Evolutionary conservation across 306 rosid genomes (phyloP), one percentile per base, ranked within the genome.

Genomic region (Aeschynomene evenia): DNA sequence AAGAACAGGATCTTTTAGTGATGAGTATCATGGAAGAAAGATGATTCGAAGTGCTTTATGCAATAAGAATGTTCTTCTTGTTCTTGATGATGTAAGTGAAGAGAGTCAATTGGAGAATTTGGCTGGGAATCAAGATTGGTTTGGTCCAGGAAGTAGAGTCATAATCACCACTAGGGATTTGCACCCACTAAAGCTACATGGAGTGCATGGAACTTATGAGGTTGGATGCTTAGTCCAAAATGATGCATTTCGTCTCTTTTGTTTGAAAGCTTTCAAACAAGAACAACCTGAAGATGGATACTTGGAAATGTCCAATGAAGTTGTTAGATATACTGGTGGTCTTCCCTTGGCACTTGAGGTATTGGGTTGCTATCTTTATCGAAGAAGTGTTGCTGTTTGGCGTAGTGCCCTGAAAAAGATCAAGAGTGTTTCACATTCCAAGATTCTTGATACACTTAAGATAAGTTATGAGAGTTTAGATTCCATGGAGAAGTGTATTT

Each of bases 261-360:
- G 68, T 34, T 23, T 57, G 54, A 76, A 57, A 20, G 81, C 84
- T 2, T 81, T 81, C 26, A 76, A 81, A 9, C 42, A 9, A 31
- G 3, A 20, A 34, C 21, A 71, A 10, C 81, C 68, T 43, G 3
- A 33, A 24, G 58, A 66, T 19, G 64, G 7, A 18, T 81, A 81
- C 70, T 36, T 59, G 49, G 6, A 29, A 21, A 43, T 81, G 63
- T 71, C 79, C 18, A 26, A 26, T 34, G 61, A 34, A 50, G 49
- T 66, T 15, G 66, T 81, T 24, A 7, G 42, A 33, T 71, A 70
- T 59, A 8, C 63, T 33, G 16, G 7, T 33, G 79, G 85, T 3
- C 85, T 80, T 66, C 85, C 88, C 18, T 71, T 84, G 19, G 72
- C 81, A 26, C 77, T 81, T 26, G 54, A 62, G 42, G 59, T 57